Evolutionary conservation across 768 basidiomycete species (phyloP).

Genomic region (Lentinula guzmanii): DNA sequence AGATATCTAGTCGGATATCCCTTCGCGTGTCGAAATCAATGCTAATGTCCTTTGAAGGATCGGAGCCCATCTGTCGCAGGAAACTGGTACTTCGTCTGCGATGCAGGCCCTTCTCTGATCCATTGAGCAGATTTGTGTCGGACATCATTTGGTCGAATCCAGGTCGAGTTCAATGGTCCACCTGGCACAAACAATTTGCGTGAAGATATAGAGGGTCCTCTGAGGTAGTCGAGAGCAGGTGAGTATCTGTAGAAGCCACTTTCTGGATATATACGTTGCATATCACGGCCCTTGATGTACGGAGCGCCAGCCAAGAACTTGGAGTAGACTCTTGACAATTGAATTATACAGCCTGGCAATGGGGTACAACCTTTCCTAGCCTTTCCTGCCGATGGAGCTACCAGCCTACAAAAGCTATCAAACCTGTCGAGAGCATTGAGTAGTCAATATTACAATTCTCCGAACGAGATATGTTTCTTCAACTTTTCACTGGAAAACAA

Average conservation of each 20-base stretch:
- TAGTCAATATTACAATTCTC: too few species aligned
- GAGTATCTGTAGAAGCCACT: neutral
- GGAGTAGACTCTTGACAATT: neutral
- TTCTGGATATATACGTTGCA: neutral
- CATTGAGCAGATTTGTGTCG: neutral
- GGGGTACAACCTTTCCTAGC: neutral
- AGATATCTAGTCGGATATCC: neutral
- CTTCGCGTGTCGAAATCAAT: neutral
- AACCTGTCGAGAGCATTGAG: too few species aligned
- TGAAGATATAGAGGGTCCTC: too few species aligned
- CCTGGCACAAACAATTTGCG: too few species aligned
- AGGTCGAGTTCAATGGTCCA: neutral
- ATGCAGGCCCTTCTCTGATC: neutral
- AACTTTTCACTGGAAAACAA: too few species aligned
- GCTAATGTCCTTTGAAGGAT: neutral
- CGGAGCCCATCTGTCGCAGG: neutral
- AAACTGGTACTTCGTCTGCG: neutral
- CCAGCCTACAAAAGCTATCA: too few species aligned
- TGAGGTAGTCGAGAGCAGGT: too few species aligned
- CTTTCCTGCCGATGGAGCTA: neutral
- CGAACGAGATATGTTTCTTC: too few species aligned
- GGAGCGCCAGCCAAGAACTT: constrained; percentile 3
- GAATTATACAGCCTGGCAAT: neutral
- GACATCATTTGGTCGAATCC: neutral
- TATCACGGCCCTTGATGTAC: neutral